Percentiles rank a stretch among this genome's conserved stretches.
These are phyloP conservation scores for Pulveroboletus sp. DNA, from an alignment of 768 basidiomycete genomes.

Conservation along the genomic window DNA sequence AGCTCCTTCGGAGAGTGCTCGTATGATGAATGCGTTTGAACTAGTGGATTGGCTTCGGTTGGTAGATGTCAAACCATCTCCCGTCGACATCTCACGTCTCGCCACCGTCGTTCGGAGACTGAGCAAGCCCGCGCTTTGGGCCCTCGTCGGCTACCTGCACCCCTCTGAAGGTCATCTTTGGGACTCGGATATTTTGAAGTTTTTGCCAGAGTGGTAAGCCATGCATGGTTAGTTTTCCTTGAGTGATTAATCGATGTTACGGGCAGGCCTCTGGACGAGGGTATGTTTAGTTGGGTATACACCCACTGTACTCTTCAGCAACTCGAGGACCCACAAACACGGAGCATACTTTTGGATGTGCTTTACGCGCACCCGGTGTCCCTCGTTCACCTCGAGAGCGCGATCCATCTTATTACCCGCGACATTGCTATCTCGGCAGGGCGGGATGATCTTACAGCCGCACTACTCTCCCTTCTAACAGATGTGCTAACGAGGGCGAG, in stretches of 20 bases:
- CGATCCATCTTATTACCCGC: constrained; percentile 38
- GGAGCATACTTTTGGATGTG: constrained; percentile 34
- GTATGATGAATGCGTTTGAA: constrained; percentile 44
- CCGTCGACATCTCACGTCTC: constrained; percentile 41
- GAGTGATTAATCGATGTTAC: neutral
- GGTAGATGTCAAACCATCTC: constrained; percentile 31
- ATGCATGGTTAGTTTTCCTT: neutral
- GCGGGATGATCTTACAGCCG: constrained; percentile 23
- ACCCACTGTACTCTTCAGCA: constrained; percentile 28
- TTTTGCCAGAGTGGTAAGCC: constrained; percentile 28
- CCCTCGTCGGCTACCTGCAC: constrained; percentile 42
- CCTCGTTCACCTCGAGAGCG: constrained; percentile 33
- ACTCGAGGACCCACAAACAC: constrained; percentile 19
- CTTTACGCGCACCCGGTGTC: constrained; percentile 28
- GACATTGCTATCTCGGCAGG: constrained; percentile 24
- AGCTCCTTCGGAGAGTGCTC: constrained; percentile 38
- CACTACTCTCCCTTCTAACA: constrained; percentile 39
- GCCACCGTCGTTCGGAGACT: constrained; percentile 37
- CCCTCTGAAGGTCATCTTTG: constrained; percentile 43
- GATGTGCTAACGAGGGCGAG: constrained; percentile 33
- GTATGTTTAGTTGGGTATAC: constrained; percentile 45
- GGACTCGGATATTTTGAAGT: constrained; percentile 25
- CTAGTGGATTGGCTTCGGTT: constrained; percentile 65
- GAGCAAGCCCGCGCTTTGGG: constrained; percentile 39
- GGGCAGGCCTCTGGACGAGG: constrained; percentile 12